Evolutionary conservation across 805 yeast genomes (phyloP), one percentile per base, ranked within the genome.

Genomic region (Metschnikowia chrysomelidarum): DNA sequence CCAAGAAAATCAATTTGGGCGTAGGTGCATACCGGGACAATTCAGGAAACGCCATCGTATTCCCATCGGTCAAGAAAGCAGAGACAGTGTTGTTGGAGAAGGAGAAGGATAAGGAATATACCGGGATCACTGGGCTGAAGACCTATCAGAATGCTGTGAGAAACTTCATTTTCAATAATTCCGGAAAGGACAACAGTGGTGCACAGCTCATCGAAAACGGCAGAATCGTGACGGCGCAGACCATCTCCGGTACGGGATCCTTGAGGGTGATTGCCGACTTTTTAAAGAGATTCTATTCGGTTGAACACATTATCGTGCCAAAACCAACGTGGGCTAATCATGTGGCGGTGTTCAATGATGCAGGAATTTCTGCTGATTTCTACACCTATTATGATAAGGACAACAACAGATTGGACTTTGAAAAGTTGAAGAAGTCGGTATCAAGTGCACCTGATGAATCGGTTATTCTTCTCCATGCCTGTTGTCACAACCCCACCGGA

Each of bases 401-500:
- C 34, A 73, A 71, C 47, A 83, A 83, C 53, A 72, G 74, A 10
- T 67, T 89, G 43, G 84, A 84, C 57, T 67, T 79, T 44, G 79
- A 71, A 18, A 80, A 80, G 30, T 67, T 87, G 69, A 56, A 84
- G 33, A 57, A 58, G 21, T 85, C 86, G 34, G 62, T 88, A 30
- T 51, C 66, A 16, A 53, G 59, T 22, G 80, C 80, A 24, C 74
- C 74, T 19, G 65, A 65, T 21, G 86, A 83, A 18, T 69, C 82
- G 15, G 74, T 78, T 34, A 81, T 88, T 15, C 70, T 89, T 38
- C 73, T 89, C 42, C 98, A 89, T 62, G 96, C 96, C 7, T 88
- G 96, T 59, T 93, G 96, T 54, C 97, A 89, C 69, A 91, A 89
- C 70, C 98, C 98, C 36, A 91, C 97, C 13, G 98, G 97, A 46